Percentiles rank a stretch among this genome's conserved stretches.
These are phyloP conservation scores for Diaporthe citrichinensis DNA, from an alignment of 2,329 filamentous ascomycete species.

Conservation along the genomic window DNA sequence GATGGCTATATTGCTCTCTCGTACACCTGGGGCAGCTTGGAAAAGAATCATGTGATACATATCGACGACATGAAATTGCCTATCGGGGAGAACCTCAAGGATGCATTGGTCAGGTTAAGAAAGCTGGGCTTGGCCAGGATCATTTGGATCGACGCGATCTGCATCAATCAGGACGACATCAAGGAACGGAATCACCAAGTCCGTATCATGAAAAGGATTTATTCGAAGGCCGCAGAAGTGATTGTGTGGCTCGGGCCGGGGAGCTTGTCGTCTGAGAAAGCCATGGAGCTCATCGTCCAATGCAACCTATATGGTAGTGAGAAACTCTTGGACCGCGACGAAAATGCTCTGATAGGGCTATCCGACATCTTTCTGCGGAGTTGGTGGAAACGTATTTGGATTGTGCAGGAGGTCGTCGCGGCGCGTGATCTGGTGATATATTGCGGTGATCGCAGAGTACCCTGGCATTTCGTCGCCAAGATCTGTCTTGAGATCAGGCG, in stretches of 20 bases:
- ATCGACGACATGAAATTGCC: background rate
- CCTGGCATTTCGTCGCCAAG: background rate
- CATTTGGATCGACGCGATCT: background rate
- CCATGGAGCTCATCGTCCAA: background rate
- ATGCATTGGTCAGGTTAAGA: background rate
- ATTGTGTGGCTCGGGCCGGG: background rate
- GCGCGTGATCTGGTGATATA: background rate
- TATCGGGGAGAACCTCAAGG: background rate
- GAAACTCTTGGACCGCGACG: background rate
- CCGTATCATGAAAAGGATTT: background rate
- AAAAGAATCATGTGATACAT: background rate
- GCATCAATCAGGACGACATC: background rate
- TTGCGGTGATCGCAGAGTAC: background rate
- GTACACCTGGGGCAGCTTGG: background rate
- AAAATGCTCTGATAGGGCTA: background rate
- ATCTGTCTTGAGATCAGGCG: background rate
- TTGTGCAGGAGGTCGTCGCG: background rate
- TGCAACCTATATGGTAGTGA: background rate
- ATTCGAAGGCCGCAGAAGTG: background rate
- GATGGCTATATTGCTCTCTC: background rate
- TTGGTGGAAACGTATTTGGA: conserved; percentile 1
- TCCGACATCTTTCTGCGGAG: background rate
- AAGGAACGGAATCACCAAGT: background rate
- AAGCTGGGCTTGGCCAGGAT: background rate
- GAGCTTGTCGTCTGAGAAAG: background rate